Evolutionary conservation across 768 basidiomycete species (phyloP).

Genomic region (Macrolepiota albuminosa): DNA sequence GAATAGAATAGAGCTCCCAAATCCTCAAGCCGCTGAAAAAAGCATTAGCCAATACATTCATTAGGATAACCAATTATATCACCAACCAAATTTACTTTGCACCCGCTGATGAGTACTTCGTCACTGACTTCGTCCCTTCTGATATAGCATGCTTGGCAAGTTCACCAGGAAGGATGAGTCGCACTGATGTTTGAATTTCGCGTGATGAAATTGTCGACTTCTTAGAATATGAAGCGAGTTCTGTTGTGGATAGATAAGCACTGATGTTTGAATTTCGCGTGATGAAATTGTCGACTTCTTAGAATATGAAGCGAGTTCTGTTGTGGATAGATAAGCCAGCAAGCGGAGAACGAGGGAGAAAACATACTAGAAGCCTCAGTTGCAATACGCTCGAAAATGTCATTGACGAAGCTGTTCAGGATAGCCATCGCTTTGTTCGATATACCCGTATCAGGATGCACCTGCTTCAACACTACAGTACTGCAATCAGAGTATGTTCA

Average conservation of each 20-base stretch:
- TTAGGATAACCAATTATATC: neutral
- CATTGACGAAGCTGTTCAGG: conserved; percentile 93
- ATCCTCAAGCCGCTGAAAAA: neutral
- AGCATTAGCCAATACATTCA: neutral
- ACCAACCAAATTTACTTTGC: conserved; percentile 46
- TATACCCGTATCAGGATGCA: conserved; percentile 98
- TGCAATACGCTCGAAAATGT: conserved; percentile 92
- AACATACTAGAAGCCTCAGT: conserved; percentile 82
- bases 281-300: conserved; percentile 99
- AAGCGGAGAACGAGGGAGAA: neutral
- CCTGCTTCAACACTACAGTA: conserved; percentile 82
- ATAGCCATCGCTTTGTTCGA: conserved; percentile 99
- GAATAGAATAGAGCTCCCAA: conserved; percentile 15
- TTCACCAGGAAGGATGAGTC: conserved; percentile 94
- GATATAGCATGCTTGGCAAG: conserved; percentile 93
- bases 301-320: conserved; percentile 94
- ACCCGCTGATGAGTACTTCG: conserved; percentile 77
- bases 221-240: conserved; percentile 96
- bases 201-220: conserved; percentile 98
- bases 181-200: conserved; percentile 96
- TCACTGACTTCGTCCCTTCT: conserved; percentile 92
- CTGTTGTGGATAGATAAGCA: conserved; percentile 40
- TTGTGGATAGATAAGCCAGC: neutral
- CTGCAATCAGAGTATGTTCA: neutral
- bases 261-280: conserved; percentile 96